Evolutionary conservation across 2,329 filamentous ascomycete genomes (phyloP), one percentile per base, ranked within the genome.

Genomic region (Purpureocillium lavendulum): DNA sequence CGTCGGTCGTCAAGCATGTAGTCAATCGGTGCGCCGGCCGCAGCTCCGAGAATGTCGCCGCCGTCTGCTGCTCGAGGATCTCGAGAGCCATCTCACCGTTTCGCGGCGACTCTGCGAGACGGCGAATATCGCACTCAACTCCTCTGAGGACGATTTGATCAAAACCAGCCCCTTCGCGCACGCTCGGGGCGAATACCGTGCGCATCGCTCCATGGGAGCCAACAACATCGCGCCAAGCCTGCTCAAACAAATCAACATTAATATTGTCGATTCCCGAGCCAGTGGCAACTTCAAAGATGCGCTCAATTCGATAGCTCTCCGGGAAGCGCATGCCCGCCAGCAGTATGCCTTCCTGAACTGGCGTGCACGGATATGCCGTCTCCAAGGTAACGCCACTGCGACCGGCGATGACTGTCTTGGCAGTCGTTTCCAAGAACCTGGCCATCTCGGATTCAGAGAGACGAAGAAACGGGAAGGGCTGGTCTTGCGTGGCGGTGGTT

Each of bases 291-390:
- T 61, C 50, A 21, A 66, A 52, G 4, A 69, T 62, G 14, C 65
- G 57, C 41, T 66, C 67, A 4, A 66, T 66, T 3, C 72, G 61
- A 36, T 73, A 74, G 1, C 65, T 64, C 30, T 13, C 55, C 53
- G 30, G 64, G 55, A 45, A 66, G 67, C 38, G 60, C 57, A 11
- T 49, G 2, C 70, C 66, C 8, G 73, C 48, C 2, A 67, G 64
- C 52, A 74, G 62, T 2, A 74, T 58, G 4, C 63, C 67, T 48
- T 70, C 68, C 42, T 74, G 70, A 2, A 71, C 52, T 1, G 69
- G 60, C 0, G 69, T 67, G 50, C 67, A 71, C 1, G 69, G 70
- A 39, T 70, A 74, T 0, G 69, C 52, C 40, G 74, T 69, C 37
- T 70, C 64, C 9, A 70, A 10, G 21, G 6, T 10, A 26, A 26